Base-by-base conservation (phyloP, 192 early-diverging fungal species). In the Mortierella claussenii region DNA sequence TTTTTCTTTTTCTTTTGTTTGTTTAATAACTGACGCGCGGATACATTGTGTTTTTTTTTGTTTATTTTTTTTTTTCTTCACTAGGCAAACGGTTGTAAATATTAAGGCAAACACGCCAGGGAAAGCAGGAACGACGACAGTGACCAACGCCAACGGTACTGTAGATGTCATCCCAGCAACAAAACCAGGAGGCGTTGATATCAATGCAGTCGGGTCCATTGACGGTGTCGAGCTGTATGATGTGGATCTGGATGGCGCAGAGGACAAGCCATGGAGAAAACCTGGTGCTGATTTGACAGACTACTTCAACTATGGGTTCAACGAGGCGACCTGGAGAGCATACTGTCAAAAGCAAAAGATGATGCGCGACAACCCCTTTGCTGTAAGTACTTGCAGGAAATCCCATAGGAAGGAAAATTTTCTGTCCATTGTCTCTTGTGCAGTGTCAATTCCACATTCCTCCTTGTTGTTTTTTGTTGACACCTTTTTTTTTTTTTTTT, bases 221-320 rank as follows among this genome's bases (percentile, higher is more conserved):
- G 91, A 99, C 45, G 93, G 91, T 4, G 86, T 92, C 53, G 90
- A 90, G 50, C 85, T 98, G 50, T 94, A 85, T 71, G 95, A 96
- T 52, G 90, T 95, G 12, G 96, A 98, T 80, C 67, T 98, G 63
- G 98, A 98, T 62, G 76, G 88, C 30, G 85, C 94, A 10, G 96
- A 98, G 37, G 98, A 99, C 57, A 99, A 99, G 69, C 95, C 96
- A 47, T 99, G 98, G 97, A 81, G 95, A 55, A 93, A 89, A 28
- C 94, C 93, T 15, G 92, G 92, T 48, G 95, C 97, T 3, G 98
- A 99, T 67, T 88, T 98, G 34, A 97, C 97, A 2, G 98, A 99
- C 76, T 99, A 97, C 82, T 99, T 99, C 83, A 99, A 99, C 85
- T 99, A 95, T 85, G 98, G 98, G 2, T 98, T 99, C 71, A 97